These are phyloP conservation scores for Chondrus crispus DNA, from an alignment of 23 red algal species.

Conservation along the genomic window DNA sequence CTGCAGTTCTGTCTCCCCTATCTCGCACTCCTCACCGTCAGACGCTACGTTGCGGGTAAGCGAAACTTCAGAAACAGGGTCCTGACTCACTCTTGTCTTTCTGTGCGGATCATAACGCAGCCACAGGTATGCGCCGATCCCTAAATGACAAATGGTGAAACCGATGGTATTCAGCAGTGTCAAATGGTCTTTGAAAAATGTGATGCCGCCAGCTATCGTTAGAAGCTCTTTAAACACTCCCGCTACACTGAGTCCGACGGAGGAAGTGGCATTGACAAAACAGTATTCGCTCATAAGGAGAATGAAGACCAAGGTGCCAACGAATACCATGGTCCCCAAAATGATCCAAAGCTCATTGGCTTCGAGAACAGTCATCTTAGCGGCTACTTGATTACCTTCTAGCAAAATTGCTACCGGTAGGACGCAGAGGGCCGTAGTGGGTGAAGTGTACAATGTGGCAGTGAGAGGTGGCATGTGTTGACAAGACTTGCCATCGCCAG, in stretches of 20 bases:
- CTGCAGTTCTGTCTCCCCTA: too few species aligned
- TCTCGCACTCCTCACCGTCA: too few species aligned
- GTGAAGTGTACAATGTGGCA: slow-evolving; percentile 76
- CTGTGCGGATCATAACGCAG: slow-evolving; percentile 18
- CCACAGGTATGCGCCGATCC: slow-evolving; percentile 55
- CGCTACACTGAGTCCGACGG: slow-evolving; percentile 81
- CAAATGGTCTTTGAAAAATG: slow-evolving; percentile 68
- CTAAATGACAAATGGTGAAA: slow-evolving; percentile 70
- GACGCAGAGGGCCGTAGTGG: slow-evolving; percentile 78
- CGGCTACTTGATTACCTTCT: too few species aligned
- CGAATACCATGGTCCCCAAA: slow-evolving; percentile 33
- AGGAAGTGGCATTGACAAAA: slow-evolving; percentile 76
- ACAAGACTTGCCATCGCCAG: neutral
- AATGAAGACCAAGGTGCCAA: slow-evolving; percentile 77
- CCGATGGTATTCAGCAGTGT: slow-evolving; percentile 66
- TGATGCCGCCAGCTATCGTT: slow-evolving; percentile 75
- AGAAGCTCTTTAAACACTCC: slow-evolving; percentile 89
- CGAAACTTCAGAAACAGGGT: too few species aligned
- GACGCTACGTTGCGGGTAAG: too few species aligned
- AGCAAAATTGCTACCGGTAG: slow-evolving; percentile 74
- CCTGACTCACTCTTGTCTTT: neutral
- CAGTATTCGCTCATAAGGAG: slow-evolving; percentile 86
- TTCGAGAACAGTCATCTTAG: too few species aligned
- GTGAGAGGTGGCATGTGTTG: slow-evolving; percentile 58
- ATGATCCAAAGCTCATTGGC: slow-evolving; percentile 20